phyloP scores from a whole-genome alignment of 495 filamentous ascomycete species.

The Podospora didyma region DNA sequence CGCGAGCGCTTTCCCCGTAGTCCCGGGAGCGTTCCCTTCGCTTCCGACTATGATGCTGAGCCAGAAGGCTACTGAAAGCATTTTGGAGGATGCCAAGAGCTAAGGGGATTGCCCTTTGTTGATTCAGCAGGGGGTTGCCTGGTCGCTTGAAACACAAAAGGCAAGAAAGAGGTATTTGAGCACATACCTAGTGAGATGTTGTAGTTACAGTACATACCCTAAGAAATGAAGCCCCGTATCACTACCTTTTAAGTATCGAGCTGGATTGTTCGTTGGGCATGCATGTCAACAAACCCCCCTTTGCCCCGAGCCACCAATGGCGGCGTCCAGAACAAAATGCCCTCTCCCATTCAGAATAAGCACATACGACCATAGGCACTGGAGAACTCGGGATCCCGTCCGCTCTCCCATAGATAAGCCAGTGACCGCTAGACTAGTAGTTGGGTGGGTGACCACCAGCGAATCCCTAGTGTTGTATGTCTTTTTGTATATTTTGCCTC shows the following conservation, averaged over 20 bases:
- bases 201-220: no score
- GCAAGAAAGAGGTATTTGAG: not conserved
- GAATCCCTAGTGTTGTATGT: conserved; percentile 43
- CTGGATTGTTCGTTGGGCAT: no score
- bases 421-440: conserved; percentile 35
- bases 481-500: no score
- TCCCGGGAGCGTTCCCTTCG: conserved; percentile 54
- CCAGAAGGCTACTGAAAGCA: conserved; percentile 55
- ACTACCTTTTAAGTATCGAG: no score
- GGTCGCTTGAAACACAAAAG: not conserved
- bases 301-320: no score
- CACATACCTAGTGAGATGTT: no score
- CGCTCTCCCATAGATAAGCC: conserved; percentile 46
- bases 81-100: conserved; percentile 32
- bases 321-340: no score
- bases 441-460: conserved; percentile 35
- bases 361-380: no score
- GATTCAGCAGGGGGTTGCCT: not conserved
- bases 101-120: not conserved
- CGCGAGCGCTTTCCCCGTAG: conserved; percentile 52
- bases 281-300: no score
- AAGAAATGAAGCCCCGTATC: no score
- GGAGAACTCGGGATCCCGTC: conserved; percentile 48
- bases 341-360: no score
- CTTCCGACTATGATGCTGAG: conserved; percentile 58